Evolutionary conservation across 192 early-diverging fungal species (phyloP).

Genomic region (Gamsiella multidivaricata): DNA sequence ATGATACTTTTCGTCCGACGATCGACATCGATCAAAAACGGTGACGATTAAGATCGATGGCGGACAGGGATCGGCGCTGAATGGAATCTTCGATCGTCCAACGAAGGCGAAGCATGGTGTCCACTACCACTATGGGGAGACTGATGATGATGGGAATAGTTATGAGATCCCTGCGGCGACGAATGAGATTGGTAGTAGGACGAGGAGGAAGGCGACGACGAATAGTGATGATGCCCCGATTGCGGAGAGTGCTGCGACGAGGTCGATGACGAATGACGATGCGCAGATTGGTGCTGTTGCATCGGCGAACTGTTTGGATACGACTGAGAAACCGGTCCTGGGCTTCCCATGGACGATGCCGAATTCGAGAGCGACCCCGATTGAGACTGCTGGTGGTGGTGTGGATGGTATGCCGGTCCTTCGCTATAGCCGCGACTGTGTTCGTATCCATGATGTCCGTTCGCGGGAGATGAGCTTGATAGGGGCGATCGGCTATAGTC

Average conservation of each 20-base stretch:
- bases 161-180: constrained; percentile 21
- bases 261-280: constrained; percentile 8
- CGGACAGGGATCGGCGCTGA: constrained; percentile 54
- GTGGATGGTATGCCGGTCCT: constrained; percentile 12
- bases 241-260: constrained; percentile 33
- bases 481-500: constrained; percentile 38
- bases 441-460: constrained; percentile 26
- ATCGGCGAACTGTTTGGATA: constrained; percentile 27
- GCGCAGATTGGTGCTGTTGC: constrained; percentile 3
- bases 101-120: constrained; percentile 18
- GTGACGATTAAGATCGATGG: constrained; percentile 10
- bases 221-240: constrained; percentile 38
- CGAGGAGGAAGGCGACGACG: constrained; percentile 39
- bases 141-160: constrained; percentile 1
- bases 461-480: constrained; percentile 26
- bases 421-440: constrained; percentile 20
- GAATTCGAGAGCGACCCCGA: constrained; percentile 30
- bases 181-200: constrained; percentile 29
- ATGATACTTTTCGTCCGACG: too few relatives aligned
- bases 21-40: too few relatives aligned
- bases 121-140: constrained; percentile 14
- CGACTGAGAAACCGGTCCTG: constrained; percentile 39
- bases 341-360: constrained; percentile 26
- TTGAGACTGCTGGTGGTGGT: constrained; percentile 41
- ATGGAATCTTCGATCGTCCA: constrained; percentile 45